Percentiles rank a stretch among this genome's conserved stretches.
These are phyloP conservation scores for Myriangium duriaei DNA, from an alignment of 2,329 filamentous ascomycete species.

Conservation along the genomic window DNA sequence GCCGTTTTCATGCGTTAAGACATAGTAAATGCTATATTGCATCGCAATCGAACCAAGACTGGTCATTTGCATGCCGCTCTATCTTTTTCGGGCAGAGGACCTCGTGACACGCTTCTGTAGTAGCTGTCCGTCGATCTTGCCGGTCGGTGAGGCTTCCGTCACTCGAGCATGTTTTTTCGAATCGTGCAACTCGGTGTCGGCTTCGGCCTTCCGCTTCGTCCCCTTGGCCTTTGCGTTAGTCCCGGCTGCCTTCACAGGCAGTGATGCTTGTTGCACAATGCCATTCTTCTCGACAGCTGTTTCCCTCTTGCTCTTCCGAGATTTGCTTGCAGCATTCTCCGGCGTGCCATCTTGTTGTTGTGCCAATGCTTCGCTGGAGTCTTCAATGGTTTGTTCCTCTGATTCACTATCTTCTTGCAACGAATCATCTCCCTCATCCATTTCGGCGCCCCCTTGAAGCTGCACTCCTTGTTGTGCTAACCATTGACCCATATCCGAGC, in stretches of 20 bases:
- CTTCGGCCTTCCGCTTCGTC: constrained; percentile 22
- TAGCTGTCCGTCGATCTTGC: too few relatives aligned
- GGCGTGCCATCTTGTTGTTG: neutral
- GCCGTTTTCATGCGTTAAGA: too few relatives aligned
- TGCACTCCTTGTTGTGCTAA: constrained; percentile 22
- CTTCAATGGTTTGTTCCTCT: neutral
- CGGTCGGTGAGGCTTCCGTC: constrained; percentile 27
- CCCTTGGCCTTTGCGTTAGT: constrained; percentile 3
- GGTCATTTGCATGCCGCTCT: too few relatives aligned
- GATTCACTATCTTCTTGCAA: neutral
- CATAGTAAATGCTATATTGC: too few relatives aligned
- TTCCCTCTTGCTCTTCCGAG: constrained; percentile 17
- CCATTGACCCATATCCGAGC: constrained; percentile 20
- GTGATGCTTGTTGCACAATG: neutral
- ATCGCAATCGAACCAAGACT: too few relatives aligned
- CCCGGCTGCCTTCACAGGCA: neutral
- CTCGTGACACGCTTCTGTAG: constrained; percentile 8
- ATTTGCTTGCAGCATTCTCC: constrained; percentile 7
- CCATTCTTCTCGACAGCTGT: constrained; percentile 16
- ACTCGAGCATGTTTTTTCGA: constrained; percentile 22
- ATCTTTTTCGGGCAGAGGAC: too few relatives aligned
- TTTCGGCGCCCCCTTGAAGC: constrained; percentile 15
- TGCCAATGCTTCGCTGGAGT: neutral
- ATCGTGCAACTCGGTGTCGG: constrained; percentile 13
- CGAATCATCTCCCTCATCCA: constrained; percentile 17